Evolutionary conservation across 805 yeast species (phyloP).

Genomic region (Pichia thaimueangensis): DNA sequence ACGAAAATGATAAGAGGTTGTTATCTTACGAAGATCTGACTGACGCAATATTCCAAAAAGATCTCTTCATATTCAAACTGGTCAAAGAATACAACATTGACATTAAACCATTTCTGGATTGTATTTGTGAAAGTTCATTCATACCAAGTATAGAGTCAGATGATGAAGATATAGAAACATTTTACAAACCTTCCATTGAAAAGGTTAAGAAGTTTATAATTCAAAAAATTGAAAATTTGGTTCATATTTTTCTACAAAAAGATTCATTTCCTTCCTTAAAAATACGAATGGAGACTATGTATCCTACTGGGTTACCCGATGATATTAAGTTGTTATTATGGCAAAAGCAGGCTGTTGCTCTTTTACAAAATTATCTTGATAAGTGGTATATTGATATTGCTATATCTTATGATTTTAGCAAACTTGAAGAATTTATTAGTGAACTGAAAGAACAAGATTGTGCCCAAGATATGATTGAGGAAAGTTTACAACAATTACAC

Average conservation of each 20-base stretch:
- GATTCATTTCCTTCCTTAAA: slow-evolving; percentile 11
- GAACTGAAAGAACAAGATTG: slow-evolving; percentile 17
- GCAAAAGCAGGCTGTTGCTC: slow-evolving; percentile 38
- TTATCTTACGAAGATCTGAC: slow-evolving; percentile 39
- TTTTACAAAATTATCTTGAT: slow-evolving; percentile 41
- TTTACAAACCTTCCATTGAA: slow-evolving; percentile 37
- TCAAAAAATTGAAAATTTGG: background rate
- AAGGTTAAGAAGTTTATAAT: slow-evolving; percentile 36
- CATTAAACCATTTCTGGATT: background rate
- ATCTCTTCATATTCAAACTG: background rate
- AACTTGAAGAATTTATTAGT: slow-evolving; percentile 15
- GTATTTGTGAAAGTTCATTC: slow-evolving; percentile 33
- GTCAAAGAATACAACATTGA: background rate
- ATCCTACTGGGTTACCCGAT: background rate
- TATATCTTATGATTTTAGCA: slow-evolving; percentile 16
- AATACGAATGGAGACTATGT: background rate
- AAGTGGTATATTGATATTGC: slow-evolving; percentile 22
- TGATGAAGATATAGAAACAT: slow-evolving; percentile 33
- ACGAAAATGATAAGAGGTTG: slow-evolving; percentile 19
- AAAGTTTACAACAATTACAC: slow-evolving; percentile 29
- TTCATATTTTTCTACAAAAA: slow-evolving; percentile 19
- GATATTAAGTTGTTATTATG: slow-evolving; percentile 14
- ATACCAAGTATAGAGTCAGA: slow-evolving; percentile 27
- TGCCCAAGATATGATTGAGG: slow-evolving; percentile 23
- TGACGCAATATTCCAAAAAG: slow-evolving; percentile 19